Percentiles rank a stretch among this genome's conserved stretches.
These are phyloP conservation scores for Saturnispora diversa DNA, from an alignment of 805 yeast genomes.

Conservation along the genomic window DNA sequence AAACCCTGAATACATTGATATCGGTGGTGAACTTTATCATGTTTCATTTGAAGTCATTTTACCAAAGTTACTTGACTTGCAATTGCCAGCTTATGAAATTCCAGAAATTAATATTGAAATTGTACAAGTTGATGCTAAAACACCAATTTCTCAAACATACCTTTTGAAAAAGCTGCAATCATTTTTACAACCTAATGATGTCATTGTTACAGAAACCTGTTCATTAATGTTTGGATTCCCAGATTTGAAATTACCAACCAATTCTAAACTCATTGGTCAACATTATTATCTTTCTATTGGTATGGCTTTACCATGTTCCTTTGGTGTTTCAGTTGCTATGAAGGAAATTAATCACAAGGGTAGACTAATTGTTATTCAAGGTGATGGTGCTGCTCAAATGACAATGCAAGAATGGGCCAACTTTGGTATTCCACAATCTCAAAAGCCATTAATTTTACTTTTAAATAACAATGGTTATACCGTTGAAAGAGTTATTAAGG, in stretches of 20 bases:
- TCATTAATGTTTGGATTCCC: slow-evolving; percentile 72
- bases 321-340: slow-evolving; percentile 74
- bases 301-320: slow-evolving; percentile 75
- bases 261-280: slow-evolving; percentile 50
- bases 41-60: slow-evolving; percentile 44
- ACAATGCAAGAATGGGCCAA: slow-evolving; percentile 63
- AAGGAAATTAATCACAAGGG: slow-evolving; percentile 38
- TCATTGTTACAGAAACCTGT: slow-evolving; percentile 75
- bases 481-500: slow-evolving; percentile 79
- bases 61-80: slow-evolving; percentile 30
- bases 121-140: slow-evolving; percentile 19
- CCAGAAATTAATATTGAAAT: slow-evolving; percentile 15
- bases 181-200: slow-evolving; percentile 46
- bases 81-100: slow-evolving; percentile 12
- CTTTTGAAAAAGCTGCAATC: slow-evolving; percentile 34
- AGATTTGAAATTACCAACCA: slow-evolving; percentile 53
- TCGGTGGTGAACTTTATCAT: slow-evolving; percentile 35
- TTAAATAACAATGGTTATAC: slow-evolving; percentile 86
- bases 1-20: slow-evolving; percentile 45
- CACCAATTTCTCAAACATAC: slow-evolving; percentile 41
- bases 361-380: slow-evolving; percentile 68
- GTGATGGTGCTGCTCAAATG: slow-evolving; percentile 95
- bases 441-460: slow-evolving; percentile 63
- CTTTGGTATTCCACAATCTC: slow-evolving; percentile 39
- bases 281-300: slow-evolving; percentile 82